Base-by-base conservation (phyloP, 768 basidiomycete species). In the Tricholomella constricta region DNA sequence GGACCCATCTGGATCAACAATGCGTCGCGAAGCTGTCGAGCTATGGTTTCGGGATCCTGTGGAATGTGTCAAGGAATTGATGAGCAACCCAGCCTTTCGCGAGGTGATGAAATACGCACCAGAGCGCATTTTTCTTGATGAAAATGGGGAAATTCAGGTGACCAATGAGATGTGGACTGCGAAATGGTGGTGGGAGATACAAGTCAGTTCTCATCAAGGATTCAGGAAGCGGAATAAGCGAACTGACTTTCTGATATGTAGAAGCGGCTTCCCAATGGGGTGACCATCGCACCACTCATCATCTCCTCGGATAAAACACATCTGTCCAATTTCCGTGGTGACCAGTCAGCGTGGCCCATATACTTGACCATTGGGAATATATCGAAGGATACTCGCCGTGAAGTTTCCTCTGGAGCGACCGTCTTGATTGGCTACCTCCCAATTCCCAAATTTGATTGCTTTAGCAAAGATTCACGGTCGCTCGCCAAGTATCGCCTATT, bases 311-410 rank as follows among this genome's bases (percentile, higher is more conserved):
- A 61, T 26, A 61, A 61, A 41, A 62, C 58, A 4, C 54, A 48
- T 4, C 38, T 76, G 2, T 65, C 67, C 0, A 37, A 59, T 3
- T 70, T 74, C 47, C 34, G 60, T 1, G 64, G 69, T 2, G 65
- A 73, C 52, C 67, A 73, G 55, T 34, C 45, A 27, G 67, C 69
- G 12, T 73, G 67, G 62, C 73, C 74, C 7, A 62, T 76, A 2
- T 76, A 76, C 48, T 49, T 74, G 0, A 68, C 71, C 1, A 61
- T 74, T 37, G 72, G 69, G 0, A 73, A 75, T 40, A 63, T 75
- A 6, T 23, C 43, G 0, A 72, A 72, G 45, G 51, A 51, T 3
- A 48, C 63, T 4, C 65, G 62, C 0, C 51, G 68, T 0, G 26
- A 65, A 38, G 62, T 65, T 0, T 62, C 62, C 2, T 27, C 49